Percentiles rank a stretch among this genome's conserved stretches.
phyloP scores from a whole-genome alignment of 169 alveolate genomes.

The Plasmodium chabaudi region DNA sequence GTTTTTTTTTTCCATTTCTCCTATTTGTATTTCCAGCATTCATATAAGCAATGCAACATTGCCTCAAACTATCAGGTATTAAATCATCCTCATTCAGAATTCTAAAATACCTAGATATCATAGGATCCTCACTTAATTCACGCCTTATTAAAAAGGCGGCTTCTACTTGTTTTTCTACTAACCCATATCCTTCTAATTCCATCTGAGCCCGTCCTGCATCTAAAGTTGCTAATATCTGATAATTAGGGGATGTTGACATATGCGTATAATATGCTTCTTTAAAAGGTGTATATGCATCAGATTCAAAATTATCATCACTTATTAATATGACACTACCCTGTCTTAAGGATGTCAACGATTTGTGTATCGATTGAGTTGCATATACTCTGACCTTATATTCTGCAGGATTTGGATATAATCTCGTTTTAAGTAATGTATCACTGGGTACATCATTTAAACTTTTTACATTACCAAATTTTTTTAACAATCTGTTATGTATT shows the following conservation, averaged over 20 bases:
- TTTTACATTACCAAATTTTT: conserved; percentile 68
- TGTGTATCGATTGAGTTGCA: conserved; percentile 83
- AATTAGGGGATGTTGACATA: conserved; percentile 84
- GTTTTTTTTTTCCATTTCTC: neutral
- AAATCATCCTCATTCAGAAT: conserved; percentile 57
- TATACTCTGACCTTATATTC: conserved; percentile 79
- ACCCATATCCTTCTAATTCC: conserved; percentile 81
- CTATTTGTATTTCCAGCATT: neutral
- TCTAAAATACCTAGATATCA: conserved; percentile 73
- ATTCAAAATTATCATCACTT: conserved; percentile 80
- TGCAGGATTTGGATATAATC: conserved; percentile 79
- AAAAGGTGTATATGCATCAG: conserved; percentile 80
- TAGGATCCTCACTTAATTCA: conserved; percentile 75
- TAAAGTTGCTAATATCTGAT: conserved; percentile 79
- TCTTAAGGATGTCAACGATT: conserved; percentile 78
- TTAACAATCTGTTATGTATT: conserved; percentile 57
- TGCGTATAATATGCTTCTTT: conserved; percentile 83
- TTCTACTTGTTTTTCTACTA: conserved; percentile 79
- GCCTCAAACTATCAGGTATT: conserved; percentile 73
- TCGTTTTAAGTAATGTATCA: conserved; percentile 46
- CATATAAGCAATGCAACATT: conserved; percentile 32
- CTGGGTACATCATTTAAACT: conserved; percentile 61
- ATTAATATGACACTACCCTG: conserved; percentile 81
- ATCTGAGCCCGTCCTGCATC: conserved; percentile 83
- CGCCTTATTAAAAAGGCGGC: conserved; percentile 78